Base-by-base conservation (phyloP, 2,329 filamentous ascomycete species). In the Drechslera avenae region DNA sequence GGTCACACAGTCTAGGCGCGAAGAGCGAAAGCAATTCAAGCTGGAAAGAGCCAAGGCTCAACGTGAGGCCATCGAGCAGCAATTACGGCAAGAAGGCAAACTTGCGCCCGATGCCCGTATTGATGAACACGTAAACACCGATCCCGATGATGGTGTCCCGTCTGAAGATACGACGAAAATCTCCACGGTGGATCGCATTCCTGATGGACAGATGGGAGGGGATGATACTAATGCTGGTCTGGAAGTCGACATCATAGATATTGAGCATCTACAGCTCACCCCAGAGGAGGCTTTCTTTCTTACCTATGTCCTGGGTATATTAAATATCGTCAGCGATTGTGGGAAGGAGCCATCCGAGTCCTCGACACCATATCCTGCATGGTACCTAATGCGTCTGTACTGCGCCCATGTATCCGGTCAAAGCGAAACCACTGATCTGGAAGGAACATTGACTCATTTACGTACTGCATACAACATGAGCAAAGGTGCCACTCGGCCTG, bases 251-350 rank as follows among this genome's bases (percentile, higher is more conserved):
- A 57, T 70, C 18, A 43, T 54, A 12, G 64, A 76, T 74, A 68
- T 88, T 75, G 94, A 99, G 66, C 91, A 97, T 67, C 85, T 97
- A n/a, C 94, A 97, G 69, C 80, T 99, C 7, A 91, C 88, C 2
- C 83, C 88, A 0, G 91, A 97, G 72, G 94, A 99, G 74, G 87
- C 91, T 0, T 95, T 97, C 74, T 99, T 96, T 71, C 81, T 99
- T 8, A 81, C 80, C 4, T 97, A 95, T 68, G 88, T 83, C 0
- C 79, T 99, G 1, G 93, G 93, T 0, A 83, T 83, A 3, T 80
- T 99, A 7, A 75, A 80, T 3, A 80, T 99, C 52, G 79, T 97
- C 55, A 55, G 57, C 14, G 39, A 43, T 23, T 36, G 28, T 6
- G 69, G 75, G 39, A 59, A 68, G 21, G 28, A 75, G 19, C 64